Conservation (phyloP, 768 basidiomycete genomes). For the Suillus tomentosus region DNA sequence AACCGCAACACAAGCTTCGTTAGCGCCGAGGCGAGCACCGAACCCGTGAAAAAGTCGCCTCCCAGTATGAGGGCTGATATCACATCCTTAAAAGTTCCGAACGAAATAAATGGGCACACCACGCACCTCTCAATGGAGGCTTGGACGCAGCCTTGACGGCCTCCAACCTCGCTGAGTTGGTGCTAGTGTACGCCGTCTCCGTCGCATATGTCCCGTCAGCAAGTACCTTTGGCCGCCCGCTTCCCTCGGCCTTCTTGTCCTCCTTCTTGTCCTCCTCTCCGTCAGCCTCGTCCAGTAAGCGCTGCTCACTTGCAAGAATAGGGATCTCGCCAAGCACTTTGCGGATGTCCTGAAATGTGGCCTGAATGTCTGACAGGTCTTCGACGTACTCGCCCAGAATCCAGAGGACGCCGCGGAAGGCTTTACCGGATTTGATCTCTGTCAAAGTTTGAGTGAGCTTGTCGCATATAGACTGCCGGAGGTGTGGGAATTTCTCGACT, state of each 20-base stretch:
- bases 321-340: slow-evolving; percentile 1
- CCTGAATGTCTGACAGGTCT: slow-evolving; percentile 63
- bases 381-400: slow-evolving; percentile 57
- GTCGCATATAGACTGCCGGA: slow-evolving; percentile 80
- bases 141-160: slow-evolving; percentile 80
- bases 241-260: slow-evolving; percentile 32
- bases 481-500: slow-evolving; percentile 93
- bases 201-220: slow-evolving; percentile 99
- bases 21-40: slow-evolving; percentile 85
- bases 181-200: slow-evolving; percentile 82
- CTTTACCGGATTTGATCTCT: slow-evolving; percentile 92
- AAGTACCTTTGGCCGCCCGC: slow-evolving; percentile 73
- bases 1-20: slow-evolving; percentile 90
- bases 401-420: slow-evolving; percentile 96
- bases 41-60: slow-evolving; percentile 96
- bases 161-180: slow-evolving; percentile 54
- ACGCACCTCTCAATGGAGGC: slow-evolving; percentile 82
- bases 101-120: neutral
- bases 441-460: slow-evolving; percentile 77
- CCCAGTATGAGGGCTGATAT: slow-evolving; percentile 34
- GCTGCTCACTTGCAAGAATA: slow-evolving; percentile 58
- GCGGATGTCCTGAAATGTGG: slow-evolving; percentile 30
- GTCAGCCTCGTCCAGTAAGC: slow-evolving; percentile 72
- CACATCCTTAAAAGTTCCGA: too few relatives aligned
- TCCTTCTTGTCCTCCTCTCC: slow-evolving; percentile 45